Conservation (phyloP, 225 moss, liverwort and hornwort genomes). For the Sphagnum contortum region DNA sequence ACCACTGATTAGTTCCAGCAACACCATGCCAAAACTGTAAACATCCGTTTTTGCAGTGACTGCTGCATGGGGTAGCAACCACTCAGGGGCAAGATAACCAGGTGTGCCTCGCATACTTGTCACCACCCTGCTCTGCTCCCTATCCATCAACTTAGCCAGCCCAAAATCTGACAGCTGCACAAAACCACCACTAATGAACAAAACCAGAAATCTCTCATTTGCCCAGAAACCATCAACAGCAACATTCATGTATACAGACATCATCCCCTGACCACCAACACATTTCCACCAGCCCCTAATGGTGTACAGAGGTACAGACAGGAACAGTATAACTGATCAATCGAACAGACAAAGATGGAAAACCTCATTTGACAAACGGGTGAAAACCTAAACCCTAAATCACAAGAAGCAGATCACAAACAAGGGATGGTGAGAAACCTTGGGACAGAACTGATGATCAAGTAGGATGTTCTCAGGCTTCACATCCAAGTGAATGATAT, state of each 20-base stretch:
- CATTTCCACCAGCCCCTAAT: too few species aligned
- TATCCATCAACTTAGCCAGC: conserved; percentile 23
- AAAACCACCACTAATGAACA: background rate
- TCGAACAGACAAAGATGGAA: too few species aligned
- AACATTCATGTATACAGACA: too few species aligned
- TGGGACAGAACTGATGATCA: conserved; percentile 10
- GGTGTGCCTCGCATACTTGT: conserved; percentile 19
- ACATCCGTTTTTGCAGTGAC: conserved; percentile 28
- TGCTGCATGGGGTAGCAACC: conserved; percentile 5
- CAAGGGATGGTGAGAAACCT: conserved; percentile 6
- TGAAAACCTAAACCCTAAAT: too few species aligned
- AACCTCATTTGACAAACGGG: too few species aligned
- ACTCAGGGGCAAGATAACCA: conserved; percentile 33
- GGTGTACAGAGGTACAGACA: too few species aligned
- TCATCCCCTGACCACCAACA: too few species aligned
- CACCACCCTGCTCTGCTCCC: conserved; percentile 13
- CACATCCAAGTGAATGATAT: conserved; percentile 44
- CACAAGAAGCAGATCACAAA: too few species aligned
- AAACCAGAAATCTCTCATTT: too few species aligned
- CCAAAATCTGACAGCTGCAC: conserved; percentile 28
- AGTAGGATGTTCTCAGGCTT: conserved; percentile 37
- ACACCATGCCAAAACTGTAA: conserved; percentile 37
- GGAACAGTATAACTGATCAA: too few species aligned
- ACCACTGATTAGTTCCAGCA: conserved; percentile 33
- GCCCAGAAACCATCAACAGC: too few species aligned